These are phyloP conservation scores for Colletotrichum chrysophilum DNA, from an alignment of 2,329 filamentous ascomycete species.

Conservation along the genomic window DNA sequence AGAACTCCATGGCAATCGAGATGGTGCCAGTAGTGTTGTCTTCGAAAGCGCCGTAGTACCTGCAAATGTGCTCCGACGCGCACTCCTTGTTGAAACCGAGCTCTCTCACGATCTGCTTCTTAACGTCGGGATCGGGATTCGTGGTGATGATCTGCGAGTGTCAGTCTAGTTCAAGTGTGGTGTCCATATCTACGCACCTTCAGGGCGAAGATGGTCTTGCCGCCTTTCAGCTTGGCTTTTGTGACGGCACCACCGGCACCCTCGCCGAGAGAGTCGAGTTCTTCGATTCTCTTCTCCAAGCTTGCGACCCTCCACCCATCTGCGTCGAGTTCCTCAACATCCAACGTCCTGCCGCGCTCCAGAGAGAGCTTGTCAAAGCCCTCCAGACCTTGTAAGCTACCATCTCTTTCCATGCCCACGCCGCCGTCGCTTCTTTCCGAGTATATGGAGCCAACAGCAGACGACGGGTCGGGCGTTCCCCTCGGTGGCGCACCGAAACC, in stretches of 20 bases:
- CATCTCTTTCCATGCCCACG: slow-evolving; percentile 80
- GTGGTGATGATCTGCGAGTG: slow-evolving; percentile 86
- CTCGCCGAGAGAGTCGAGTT: slow-evolving; percentile 89
- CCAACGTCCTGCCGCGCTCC: slow-evolving; percentile 81
- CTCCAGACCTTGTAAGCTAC: slow-evolving; percentile 78
- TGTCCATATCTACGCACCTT: slow-evolving; percentile 67
- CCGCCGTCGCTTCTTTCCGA: slow-evolving; percentile 81
- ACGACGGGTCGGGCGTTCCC: slow-evolving; percentile 82
- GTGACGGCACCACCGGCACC: slow-evolving; percentile 96
- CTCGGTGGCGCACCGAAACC: slow-evolving; percentile 71
- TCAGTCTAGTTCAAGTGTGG: neutral
- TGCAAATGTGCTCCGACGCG: slow-evolving; percentile 93
- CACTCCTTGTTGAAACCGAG: slow-evolving; percentile 98
- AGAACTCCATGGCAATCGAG: slow-evolving; percentile 99
- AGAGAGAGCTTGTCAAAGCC: slow-evolving; percentile 81
- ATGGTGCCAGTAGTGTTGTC: slow-evolving; percentile 96
- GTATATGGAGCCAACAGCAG: slow-evolving; percentile 84
- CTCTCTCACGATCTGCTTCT: slow-evolving; percentile 97
- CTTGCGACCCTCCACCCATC: slow-evolving; percentile 95
- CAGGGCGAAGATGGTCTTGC: slow-evolving; percentile 92
- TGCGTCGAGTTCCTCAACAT: slow-evolving; percentile 94
- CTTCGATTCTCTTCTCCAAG: slow-evolving; percentile 83
- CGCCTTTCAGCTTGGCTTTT: slow-evolving; percentile 84
- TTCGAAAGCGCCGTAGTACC: slow-evolving; percentile 96
- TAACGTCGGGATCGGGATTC: slow-evolving; percentile 95